Evolutionary conservation across 352 stramenopile species (phyloP).

Genomic region (Globisporangium mamillatum): DNA sequence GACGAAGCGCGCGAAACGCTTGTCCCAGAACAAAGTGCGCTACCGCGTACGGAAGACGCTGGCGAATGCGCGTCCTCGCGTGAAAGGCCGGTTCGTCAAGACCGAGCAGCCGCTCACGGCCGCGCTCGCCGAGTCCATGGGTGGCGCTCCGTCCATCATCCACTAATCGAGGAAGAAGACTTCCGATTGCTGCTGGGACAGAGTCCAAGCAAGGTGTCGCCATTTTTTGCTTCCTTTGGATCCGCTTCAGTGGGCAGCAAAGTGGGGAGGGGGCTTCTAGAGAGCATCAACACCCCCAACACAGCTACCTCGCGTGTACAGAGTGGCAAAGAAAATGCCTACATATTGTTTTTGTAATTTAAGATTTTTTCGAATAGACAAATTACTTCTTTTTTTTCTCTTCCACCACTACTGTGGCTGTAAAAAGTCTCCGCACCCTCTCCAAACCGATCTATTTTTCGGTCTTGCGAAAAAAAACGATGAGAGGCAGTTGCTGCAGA

Average conservation of each 20-base stretch:
- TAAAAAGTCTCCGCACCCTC: no score
- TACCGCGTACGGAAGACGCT: constrained; percentile 82
- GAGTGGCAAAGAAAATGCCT: not conserved
- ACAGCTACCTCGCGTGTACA: not conserved
- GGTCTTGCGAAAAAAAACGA: no score
- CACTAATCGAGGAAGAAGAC: not conserved
- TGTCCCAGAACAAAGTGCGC: constrained; percentile 74
- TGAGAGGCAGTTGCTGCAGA: no score
- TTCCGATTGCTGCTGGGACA: not conserved
- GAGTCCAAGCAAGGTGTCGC: not conserved
- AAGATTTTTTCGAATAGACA: not conserved
- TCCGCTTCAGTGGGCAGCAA: not conserved
- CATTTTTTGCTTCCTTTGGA: not conserved
- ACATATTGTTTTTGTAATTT: not conserved
- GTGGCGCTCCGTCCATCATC: not conserved
- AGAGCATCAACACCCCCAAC: not conserved
- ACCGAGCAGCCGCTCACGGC: constrained; percentile 75
- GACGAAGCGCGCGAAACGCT: constrained; percentile 64
- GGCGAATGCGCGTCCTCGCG: constrained; percentile 67
- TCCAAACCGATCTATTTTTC: no score
- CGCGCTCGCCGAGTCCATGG: constrained; percentile 43
- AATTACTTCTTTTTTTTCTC: not conserved
- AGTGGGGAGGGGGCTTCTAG: no score
- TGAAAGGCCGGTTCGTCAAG: constrained; percentile 85
- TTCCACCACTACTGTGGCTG: no score